A percentile compares a stretch with the other conserved stretches of the same genome.
phyloP scores from a whole-genome alignment of 768 basidiomycete species.

The Scleroderma citrinum region DNA sequence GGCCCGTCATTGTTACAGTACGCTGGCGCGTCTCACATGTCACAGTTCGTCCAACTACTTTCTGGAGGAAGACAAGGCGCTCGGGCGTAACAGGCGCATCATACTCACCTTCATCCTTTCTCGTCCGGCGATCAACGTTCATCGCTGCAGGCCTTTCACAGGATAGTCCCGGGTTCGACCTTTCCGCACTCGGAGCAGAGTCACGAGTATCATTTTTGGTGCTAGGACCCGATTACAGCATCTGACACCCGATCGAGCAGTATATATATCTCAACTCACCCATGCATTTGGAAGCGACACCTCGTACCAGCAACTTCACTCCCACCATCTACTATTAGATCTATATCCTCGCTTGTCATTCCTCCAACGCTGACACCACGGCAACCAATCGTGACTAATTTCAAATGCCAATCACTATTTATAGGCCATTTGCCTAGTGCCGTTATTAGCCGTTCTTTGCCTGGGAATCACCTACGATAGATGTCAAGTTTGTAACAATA shows the following conservation, averaged over 20 bases:
- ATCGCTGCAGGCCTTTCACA: constrained; percentile 70
- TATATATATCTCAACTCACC: no score
- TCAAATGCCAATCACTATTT: no score
- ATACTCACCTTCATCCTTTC: constrained; percentile 68
- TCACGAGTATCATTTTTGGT: constrained; percentile 42
- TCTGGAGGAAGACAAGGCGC: constrained; percentile 69
- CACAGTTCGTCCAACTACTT: constrained; percentile 73
- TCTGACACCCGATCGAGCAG: neutral
- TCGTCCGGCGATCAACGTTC: constrained; percentile 72
- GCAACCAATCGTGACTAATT: no score
- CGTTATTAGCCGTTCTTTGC: no score
- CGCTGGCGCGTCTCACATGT: neutral
- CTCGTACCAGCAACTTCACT: no score
- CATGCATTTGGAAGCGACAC: no score
- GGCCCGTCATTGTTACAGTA: neutral
- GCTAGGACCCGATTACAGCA: constrained; percentile 33
- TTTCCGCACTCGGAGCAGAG: constrained; percentile 59
- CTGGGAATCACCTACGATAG: no score
- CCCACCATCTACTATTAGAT: no score
- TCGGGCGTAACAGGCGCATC: constrained; percentile 67
- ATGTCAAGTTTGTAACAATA: no score
- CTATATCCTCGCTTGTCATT: no score
- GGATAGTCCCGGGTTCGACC: constrained; percentile 53
- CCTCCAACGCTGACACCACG: no score
- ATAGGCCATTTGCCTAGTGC: no score